Base-by-base conservation (phyloP, 805 yeast genomes). In the Saccharomycopsis fodiens region DNA sequence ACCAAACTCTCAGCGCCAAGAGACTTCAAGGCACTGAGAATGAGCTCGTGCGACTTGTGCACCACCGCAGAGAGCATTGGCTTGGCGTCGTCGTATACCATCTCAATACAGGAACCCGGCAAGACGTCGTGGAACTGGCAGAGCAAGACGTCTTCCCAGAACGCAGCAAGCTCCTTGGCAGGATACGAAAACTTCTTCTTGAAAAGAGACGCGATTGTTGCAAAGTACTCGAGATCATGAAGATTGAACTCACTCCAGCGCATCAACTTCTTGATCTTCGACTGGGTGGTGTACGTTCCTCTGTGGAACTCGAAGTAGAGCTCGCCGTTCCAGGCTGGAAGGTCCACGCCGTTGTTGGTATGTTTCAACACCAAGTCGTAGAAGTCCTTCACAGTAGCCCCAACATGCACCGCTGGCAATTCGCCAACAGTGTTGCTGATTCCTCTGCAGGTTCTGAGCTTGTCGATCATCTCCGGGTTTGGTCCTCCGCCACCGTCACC, bases 401-500 rank as follows among this genome's bases (percentile, higher is more conserved):
- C 96, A 48, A 84, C 65, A 45, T 86, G 80, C 17, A 89, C 85
- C 1, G 83, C 74, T 2, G 97, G 97, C 48, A 93, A 72, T 40
- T 74, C 70, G 2, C 91, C 94, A 12, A 82, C 82, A 3, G 82
- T 81, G 57, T 91, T 84, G 17, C 88, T 74, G 49, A 89, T 62
- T 13, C 97, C 97, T 58, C 97, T 75, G 60, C 91, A 82, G 55
- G 97, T 79, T 59, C 97, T 78, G 58, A 91, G 71, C 60, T 87
- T 89, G 59, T 93, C 97, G 52, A 91, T 57, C 95, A 88, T 89
- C 58, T 85, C 95, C 34, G 85, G 84, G 3, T 86, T 81, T 39
- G 98, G 97, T 5, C 98, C 98, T 53, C 98, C 98, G 51, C 98
- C 98, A 56, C 98, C 98, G 61, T 91, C 98, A 57, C 98, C 98